Evolutionary conservation across 2,329 filamentous ascomycete genomes (phyloP), one percentile per base, ranked within the genome.

Genomic region (Bipolaris zeicola): DNA sequence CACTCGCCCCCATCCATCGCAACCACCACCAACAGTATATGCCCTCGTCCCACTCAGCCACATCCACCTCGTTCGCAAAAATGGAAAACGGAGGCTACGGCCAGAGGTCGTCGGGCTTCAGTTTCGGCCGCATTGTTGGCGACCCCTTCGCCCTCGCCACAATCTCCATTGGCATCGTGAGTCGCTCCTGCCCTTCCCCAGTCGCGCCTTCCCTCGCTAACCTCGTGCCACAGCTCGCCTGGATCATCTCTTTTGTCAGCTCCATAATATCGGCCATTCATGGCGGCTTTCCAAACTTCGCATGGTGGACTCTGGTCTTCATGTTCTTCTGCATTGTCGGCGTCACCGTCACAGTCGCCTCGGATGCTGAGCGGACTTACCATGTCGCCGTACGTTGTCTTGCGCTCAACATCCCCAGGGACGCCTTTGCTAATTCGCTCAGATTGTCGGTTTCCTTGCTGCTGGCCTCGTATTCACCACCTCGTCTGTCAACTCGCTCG

Each of bases 91-190:
- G 82, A 72, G 81, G 72, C 55, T 75, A 77, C 64, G 72, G 73
- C 79, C 76, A 80, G 63, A 65, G 74, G 44, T 66, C 71, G 55
- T 80, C 78, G 24, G 44, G 54, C 68, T 88, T 96, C 77, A 89
- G 86, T 77, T 78, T 93, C 77, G 90, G 90, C 75, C 96, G 97
- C 79, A 92, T 99, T 69, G 84, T 97, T 60, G 95, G 95, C 69
- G 94, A 99, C 79, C 95, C 95, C 5, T 98, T 99, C 78, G 93
- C 94, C 58, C 85, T 99, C 58, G 92, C 93, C 52, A 98, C 95
- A 34, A 87, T 96, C 63, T 97, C 94, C 55, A 97, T 98, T 76
- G 87, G 90, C 62, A 83, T 91, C 73, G 94, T 97, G 86, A 77
- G 92, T 85, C 26, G 51, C 36, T 28, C 14, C 36, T 50, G 50